Evolutionary conservation across 1,284 basidiomycete genomes (phyloP), one percentile per base, ranked within the genome.

Genomic region (Sparassis latifolia): DNA sequence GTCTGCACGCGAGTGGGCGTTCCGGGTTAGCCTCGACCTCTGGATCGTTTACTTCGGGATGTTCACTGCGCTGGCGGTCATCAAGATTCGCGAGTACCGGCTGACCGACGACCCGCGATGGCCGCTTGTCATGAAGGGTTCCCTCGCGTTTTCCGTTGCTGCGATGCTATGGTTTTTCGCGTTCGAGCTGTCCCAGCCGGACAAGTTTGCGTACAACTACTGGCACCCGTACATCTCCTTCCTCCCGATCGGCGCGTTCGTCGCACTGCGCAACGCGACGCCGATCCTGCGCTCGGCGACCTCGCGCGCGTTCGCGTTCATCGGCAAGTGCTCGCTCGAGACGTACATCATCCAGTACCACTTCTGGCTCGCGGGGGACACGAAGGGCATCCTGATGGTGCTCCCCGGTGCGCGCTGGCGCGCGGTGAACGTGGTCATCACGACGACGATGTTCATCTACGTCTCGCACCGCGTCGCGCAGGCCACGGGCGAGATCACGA

Each of bases 301-400:
- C 28, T 89, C 84, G 7, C 73, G 72, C 32, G 69, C 82, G 27
- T 94, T 92, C 69, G 82, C 81, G 39, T 92, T 89, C 66, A 77
- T 94, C 50, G 92, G 92, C 41, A 80, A 76, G 62, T 90, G 87
- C 66, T 90, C 87, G 4, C 75, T 93, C 43, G 90, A 93, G 67
- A 86, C 89, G 0, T 93, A 92, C 65, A 87, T 94, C 62, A 80
- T 93, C 56, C 90, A 95, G 65, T 94, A 86, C 69, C 92, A 95
- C 66, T 74, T 92, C 47, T 94, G 91, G 88, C 76, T 95, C 38
- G 91, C 88, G 0, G 88, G 80, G 3, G 92, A 95, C 63, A 92
- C 89, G 20, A 90, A 90, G 64, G 89, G 89, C 20, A 76, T 94
- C 55, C 75, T 95, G 37, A 69, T 92, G 48, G 78, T 94, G 46